These are phyloP conservation scores for Quercus parvula DNA, from an alignment of 306 rosid genomes.

Conservation along the genomic window DNA sequence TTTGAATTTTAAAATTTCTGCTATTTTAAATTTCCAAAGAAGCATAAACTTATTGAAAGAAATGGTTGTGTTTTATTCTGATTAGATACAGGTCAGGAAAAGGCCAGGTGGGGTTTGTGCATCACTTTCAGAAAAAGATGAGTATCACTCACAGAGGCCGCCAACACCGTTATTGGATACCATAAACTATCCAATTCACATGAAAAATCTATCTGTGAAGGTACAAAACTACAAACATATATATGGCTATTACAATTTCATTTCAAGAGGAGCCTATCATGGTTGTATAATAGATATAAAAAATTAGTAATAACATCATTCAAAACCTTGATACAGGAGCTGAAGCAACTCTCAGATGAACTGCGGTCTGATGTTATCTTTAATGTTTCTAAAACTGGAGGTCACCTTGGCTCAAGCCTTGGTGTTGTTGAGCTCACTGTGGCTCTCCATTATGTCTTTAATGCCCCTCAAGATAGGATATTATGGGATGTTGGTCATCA, in stretches of 20 bases:
- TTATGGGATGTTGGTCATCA: conserved; percentile 99
- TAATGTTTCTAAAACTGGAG: conserved; percentile 96
- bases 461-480: conserved; percentile 81
- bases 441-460: conserved; percentile 93
- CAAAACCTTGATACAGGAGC: conserved; percentile 55
- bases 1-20: background rate
- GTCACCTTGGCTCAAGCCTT: conserved; percentile 92
- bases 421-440: conserved; percentile 98
- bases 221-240: conserved; percentile 30
- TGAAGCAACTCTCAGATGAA: conserved; percentile 86
- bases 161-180: conserved; percentile 94
- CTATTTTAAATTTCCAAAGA: conserved; percentile 4
- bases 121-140: conserved; percentile 71
- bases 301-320: background rate
- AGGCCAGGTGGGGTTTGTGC: conserved; percentile 56
- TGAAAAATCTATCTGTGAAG: conserved; percentile 93
- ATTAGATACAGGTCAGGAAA: conserved; percentile 47
- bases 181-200: conserved; percentile 82
- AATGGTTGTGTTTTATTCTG: conserved; percentile 27
- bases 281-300: background rate
- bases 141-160: conserved; percentile 72
- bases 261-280: background rate
- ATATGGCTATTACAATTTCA: background rate
- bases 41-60: conserved; percentile 23
- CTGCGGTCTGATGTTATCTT: conserved; percentile 91